Evolutionary conservation across 2,329 filamentous ascomycete genomes (phyloP).

Genomic region (Zasmidium angulare): DNA sequence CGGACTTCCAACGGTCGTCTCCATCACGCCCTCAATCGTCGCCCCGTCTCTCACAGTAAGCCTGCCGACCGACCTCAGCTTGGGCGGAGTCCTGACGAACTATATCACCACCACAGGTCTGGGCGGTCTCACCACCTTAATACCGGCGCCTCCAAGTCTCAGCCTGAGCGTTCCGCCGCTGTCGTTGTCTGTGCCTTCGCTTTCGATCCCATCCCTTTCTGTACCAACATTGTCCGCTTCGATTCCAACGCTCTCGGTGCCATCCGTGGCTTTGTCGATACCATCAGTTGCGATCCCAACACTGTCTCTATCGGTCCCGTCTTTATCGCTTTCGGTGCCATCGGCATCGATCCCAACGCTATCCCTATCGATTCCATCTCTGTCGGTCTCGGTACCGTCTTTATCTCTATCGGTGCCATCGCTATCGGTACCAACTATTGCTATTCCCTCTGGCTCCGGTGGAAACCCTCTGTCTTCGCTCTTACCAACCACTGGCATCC

Average conservation of each 20-base stretch:
- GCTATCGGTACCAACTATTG: not conserved
- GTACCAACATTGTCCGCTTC: not conserved
- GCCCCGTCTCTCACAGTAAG: not conserved
- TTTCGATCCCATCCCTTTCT: not conserved
- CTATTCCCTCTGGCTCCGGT: no score
- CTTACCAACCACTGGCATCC: not conserved
- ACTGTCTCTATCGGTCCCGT: not conserved
- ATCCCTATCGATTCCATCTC: not conserved
- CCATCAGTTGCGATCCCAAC: not conserved
- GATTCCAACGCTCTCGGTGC: not conserved
- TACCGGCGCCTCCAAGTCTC: not conserved
- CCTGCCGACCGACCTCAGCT: not conserved
- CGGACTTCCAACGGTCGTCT: conserved; percentile 1
- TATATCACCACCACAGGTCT: not conserved
- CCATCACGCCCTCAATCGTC: conserved; percentile 1
- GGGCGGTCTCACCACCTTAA: not conserved
- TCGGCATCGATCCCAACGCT: not conserved
- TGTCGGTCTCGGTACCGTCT: not conserved
- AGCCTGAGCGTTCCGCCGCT: not conserved
- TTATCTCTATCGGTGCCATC: not conserved
- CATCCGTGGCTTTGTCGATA: not conserved
- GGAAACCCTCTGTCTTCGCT: not conserved
- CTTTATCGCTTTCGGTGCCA: not conserved
- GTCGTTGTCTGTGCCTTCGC: not conserved
- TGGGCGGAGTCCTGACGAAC: not conserved